Percentiles rank a stretch among this genome's conserved stretches.
phyloP scores from a whole-genome alignment of 352 stramenopile species.

The Globisporangium cylindrosporum region DNA sequence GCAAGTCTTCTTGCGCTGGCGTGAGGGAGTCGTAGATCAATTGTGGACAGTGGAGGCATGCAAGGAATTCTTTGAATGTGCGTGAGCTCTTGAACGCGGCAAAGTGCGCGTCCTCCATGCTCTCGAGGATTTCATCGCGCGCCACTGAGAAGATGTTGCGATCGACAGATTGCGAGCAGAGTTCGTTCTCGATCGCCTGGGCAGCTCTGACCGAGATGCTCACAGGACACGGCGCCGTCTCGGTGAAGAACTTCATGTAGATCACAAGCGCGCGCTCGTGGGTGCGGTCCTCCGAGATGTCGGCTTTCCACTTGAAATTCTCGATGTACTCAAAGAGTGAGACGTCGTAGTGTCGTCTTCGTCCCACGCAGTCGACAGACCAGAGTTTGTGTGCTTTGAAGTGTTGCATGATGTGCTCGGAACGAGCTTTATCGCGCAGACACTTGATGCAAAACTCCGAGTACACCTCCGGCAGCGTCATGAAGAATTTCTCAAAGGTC shows the following conservation, averaged over 20 bases:
- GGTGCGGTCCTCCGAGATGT: conserved; percentile 46
- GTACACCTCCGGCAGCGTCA: conserved; percentile 48
- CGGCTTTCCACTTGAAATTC: conserved; percentile 57
- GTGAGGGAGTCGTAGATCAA: conserved; percentile 42
- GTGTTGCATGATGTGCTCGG: conserved; percentile 69
- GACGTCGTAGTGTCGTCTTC: conserved; percentile 46
- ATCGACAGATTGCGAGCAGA: conserved; percentile 38
- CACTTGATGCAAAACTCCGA: conserved; percentile 72
- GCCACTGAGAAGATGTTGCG: conserved; percentile 38
- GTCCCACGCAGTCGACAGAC: conserved; percentile 49
- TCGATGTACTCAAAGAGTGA: conserved; percentile 64
- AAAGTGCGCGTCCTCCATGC: conserved; percentile 54
- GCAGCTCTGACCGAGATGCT: conserved; percentile 26
- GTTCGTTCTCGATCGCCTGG: conserved; percentile 38
- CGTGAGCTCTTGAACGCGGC: conserved; percentile 39
- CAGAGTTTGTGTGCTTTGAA: conserved; percentile 61
- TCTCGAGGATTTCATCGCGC: conserved; percentile 44
- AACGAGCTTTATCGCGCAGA: conserved; percentile 37
- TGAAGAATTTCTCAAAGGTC: conserved; percentile 60
- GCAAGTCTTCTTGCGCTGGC: conserved; percentile 24
- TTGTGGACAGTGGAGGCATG: conserved; percentile 39
- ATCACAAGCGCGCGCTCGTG: conserved; percentile 55
- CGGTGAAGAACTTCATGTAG: conserved; percentile 54
- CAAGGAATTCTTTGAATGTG: conserved; percentile 49
- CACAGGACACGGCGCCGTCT: conserved; percentile 32